Evolutionary conservation across 345 rosid species (phyloP).

Genomic region (Raphanus sativus): DNA sequence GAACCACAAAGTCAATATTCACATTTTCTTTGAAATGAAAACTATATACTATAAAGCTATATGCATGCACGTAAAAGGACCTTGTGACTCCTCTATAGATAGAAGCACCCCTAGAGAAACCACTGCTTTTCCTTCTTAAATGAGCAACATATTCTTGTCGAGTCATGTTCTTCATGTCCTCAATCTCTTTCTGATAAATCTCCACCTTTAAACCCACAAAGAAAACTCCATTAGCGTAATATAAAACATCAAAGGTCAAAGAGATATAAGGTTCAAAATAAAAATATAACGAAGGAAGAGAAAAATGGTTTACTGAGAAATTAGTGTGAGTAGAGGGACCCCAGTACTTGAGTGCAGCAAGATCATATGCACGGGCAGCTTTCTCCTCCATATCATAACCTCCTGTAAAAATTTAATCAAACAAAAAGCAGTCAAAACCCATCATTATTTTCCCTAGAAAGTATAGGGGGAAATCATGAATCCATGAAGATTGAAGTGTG

Average conservation of each 20-base stretch:
- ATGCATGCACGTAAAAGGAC: constrained; percentile 25
- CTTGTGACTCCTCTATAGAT: constrained; percentile 99
- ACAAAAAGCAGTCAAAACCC: constrained; percentile 35
- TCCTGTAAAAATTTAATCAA: constrained; percentile 48
- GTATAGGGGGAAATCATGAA: constrained; percentile 29
- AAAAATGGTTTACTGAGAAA: constrained; percentile 60
- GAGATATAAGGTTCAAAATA: constrained; percentile 1
- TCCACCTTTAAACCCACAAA: constrained; percentile 48
- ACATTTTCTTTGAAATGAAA: neutral
- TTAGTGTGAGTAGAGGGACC: constrained; percentile 91
- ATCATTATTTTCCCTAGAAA: constrained; percentile 31
- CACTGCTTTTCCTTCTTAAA: constrained; percentile 94
- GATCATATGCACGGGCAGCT: constrained; percentile 97
- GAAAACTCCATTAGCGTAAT: neutral
- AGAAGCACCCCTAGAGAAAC: constrained; percentile 98
- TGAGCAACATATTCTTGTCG: constrained; percentile 96
- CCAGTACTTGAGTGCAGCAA: constrained; percentile 99
- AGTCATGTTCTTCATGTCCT: constrained; percentile 81
- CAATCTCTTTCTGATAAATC: constrained; percentile 73
- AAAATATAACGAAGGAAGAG: neutral
- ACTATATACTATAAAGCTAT: neutral
- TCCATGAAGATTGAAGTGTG: constrained; percentile 34
- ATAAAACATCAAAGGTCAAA: constrained; percentile 18
- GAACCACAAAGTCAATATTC: constrained; percentile 14
- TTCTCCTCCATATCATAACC: constrained; percentile 99